Conservation (phyloP, 768 basidiomycete genomes). For the Kwoniella dejecticola region DNA sequence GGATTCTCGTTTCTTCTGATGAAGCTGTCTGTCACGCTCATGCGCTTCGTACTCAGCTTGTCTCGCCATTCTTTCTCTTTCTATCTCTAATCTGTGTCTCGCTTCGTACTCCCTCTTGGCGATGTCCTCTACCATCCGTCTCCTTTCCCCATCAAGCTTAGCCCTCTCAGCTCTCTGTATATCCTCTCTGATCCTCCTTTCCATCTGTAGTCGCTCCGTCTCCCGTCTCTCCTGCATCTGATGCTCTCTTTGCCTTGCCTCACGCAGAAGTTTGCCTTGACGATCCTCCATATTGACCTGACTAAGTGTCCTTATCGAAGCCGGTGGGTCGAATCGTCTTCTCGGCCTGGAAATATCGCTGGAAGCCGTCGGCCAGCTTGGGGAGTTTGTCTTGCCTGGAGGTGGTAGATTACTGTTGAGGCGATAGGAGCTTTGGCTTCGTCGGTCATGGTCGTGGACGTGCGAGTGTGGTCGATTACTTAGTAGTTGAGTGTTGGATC, state of each 20-base stretch:
- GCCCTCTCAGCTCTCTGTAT: neutral
- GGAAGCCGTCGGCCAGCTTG: slow-evolving; percentile 20
- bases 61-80: neutral
- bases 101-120: neutral
- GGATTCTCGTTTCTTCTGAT: neutral
- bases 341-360: slow-evolving; percentile 2
- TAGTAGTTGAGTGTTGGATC: neutral
- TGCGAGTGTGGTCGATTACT: neutral
- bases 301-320: slow-evolving; percentile 1
- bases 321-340: neutral
- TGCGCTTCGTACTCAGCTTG: neutral
- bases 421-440: neutral
- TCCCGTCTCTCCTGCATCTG: neutral
- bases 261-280: neutral
- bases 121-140: neutral
- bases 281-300: neutral
- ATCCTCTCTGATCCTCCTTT: neutral
- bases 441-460: neutral
- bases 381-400: slow-evolving; percentile 10
- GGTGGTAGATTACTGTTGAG: slow-evolving; percentile 4
- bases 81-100: too few species aligned
- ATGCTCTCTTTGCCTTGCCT: neutral
- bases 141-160: neutral
- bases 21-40: neutral
- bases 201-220: neutral